Evolutionary conservation across 176 grass and related monocot genomes (phyloP), one percentile per base, ranked within the genome.

Genomic region (Aegilops longissima): DNA sequence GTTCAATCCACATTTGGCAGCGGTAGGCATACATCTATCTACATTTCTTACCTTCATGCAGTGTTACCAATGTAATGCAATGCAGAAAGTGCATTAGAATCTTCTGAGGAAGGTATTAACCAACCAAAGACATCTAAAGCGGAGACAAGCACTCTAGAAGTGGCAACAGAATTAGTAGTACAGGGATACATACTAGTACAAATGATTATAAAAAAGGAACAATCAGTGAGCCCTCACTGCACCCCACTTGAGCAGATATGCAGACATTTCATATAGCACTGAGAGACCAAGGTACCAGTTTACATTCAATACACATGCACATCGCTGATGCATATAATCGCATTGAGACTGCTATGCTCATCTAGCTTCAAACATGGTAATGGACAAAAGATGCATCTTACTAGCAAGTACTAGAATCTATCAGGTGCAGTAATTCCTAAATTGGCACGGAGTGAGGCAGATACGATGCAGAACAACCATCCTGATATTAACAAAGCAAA

Each of bases 281-380:
- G 2, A 21, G 2, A 21, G 20, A 38, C 0, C 64, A 80, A 24
- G 29, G 35, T 36, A 79, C 10, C 5, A 56, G 40, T 72, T 64
- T 20, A 51, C 13, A 6, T 25, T 64, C 39, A n/a, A 65, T 29
- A 9, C 24, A 85, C 21, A 39, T 5, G 62, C 33, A 77, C 6
- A 29, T 1, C 10, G 20, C 5, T 9, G 3, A 20, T n/a, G 18
- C 31, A 73, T 66, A 68, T 56, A 61, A 65, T 73, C 58, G 3
- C 14, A 44, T 16, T 8, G 12, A 47, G 18, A 63, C 42, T 65
- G 49, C 18, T 54, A 35, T 73, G 44, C 1, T 21, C 42, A 78
- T 87, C 9, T 66, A 72, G 4, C 31, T 82, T 78, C 10, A 11
- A 25, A 40, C 20, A 70, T 44, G 66, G 66, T 86, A 49, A 67